phyloP scores from a whole-genome alignment of 73 alveolate species.

The Tetrahymena borealis region DNA sequence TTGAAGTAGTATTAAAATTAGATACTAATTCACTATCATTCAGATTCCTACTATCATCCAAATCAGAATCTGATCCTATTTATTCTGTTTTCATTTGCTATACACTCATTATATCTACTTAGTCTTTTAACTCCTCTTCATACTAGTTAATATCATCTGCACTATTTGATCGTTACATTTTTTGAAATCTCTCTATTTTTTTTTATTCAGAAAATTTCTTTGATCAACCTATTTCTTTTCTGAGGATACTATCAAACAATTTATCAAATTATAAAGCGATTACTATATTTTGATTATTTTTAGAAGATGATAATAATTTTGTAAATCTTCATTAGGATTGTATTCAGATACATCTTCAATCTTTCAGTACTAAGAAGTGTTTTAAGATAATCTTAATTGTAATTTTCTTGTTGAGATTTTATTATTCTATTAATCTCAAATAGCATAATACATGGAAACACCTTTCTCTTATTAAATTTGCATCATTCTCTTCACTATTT shows the following conservation, averaged over 20 bases:
- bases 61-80: background rate
- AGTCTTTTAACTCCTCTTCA: background rate
- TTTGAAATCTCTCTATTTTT: background rate
- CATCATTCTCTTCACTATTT: too few species aligned
- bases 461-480: too few species aligned
- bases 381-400: too few species aligned
- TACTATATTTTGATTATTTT: background rate
- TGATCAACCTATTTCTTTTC: background rate
- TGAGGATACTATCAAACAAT: background rate
- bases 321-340: background rate
- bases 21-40: background rate
- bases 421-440: too few species aligned
- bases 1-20: background rate
- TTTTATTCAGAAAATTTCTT: background rate
- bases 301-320: background rate
- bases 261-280: background rate
- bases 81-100: background rate
- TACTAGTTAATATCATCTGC: background rate
- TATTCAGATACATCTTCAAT: background rate
- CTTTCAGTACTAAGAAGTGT: background rate
- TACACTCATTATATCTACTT: background rate
- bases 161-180: background rate
- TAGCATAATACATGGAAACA: too few species aligned
- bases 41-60: background rate
- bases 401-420: too few species aligned